Percentiles rank a stretch among this genome's conserved stretches.
Evolutionary conservation across 352 stramenopile genomes (phyloP).

Genomic region (Phytophthora idaei): DNA sequence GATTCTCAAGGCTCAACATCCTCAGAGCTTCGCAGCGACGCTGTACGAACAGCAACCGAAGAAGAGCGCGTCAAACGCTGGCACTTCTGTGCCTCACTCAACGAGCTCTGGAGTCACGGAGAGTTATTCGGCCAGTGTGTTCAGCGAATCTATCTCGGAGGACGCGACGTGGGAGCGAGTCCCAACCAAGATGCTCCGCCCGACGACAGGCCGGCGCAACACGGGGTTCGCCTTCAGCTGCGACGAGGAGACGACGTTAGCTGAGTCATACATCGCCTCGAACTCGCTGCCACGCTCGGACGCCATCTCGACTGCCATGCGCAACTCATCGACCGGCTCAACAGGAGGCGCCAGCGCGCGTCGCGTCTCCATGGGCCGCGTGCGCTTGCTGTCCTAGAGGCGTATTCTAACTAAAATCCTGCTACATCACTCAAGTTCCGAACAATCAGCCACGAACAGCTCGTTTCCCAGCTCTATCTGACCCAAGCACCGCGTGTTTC

Average conservation of each 20-base stretch:
- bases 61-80: slow-evolving; percentile 21
- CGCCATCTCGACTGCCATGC: slow-evolving; percentile 63
- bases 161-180: slow-evolving; percentile 52
- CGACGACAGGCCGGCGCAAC: slow-evolving; percentile 50
- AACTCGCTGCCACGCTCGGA: slow-evolving; percentile 76
- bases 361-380: slow-evolving; percentile 35
- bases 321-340: slow-evolving; percentile 48
- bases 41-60: slow-evolving; percentile 37
- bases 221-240: slow-evolving; percentile 86
- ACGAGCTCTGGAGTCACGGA: slow-evolving; percentile 25
- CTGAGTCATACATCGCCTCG: slow-evolving; percentile 85
- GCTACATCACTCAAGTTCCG: slow-evolving; percentile 16
- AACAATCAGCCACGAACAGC: slow-evolving; percentile 13
- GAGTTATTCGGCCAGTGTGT: slow-evolving; percentile 72
- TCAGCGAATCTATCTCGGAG: slow-evolving; percentile 56
- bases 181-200: slow-evolving; percentile 42
- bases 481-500: neutral
- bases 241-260: slow-evolving; percentile 82
- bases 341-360: slow-evolving; percentile 28
- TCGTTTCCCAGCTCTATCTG: slow-evolving; percentile 23
- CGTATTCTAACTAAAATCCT: slow-evolving; percentile 6
- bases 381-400: slow-evolving; percentile 33
- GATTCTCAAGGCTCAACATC: slow-evolving; percentile 41
- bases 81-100: slow-evolving; percentile 25
- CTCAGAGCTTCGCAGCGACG: slow-evolving; percentile 23